These are phyloP conservation scores for Coemansia sp. DNA, from an alignment of 192 early-diverging fungal genomes.

Conservation along the genomic window DNA sequence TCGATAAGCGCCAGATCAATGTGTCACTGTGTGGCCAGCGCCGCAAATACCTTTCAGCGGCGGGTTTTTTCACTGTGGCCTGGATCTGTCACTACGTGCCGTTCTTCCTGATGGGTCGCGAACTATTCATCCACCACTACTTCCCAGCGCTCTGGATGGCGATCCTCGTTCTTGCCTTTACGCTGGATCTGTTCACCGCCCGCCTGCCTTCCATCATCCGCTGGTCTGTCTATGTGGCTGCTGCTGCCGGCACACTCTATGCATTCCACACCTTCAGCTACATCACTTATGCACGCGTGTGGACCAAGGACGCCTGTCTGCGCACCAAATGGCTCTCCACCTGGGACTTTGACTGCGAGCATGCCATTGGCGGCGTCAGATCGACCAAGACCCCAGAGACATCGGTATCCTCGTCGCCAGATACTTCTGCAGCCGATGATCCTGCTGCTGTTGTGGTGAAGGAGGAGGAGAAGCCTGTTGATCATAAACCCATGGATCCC, in stretches of 20 bases:
- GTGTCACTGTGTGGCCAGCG: slow-evolving; percentile 40
- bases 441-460: background rate
- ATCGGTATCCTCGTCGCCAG: background rate
- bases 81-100: slow-evolving; percentile 87
- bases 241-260: slow-evolving; percentile 56
- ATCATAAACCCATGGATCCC: background rate
- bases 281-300: slow-evolving; percentile 75
- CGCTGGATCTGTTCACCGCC: slow-evolving; percentile 71
- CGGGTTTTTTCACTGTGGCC: slow-evolving; percentile 69
- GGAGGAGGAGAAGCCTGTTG: no score
- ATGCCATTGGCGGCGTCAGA: slow-evolving; percentile 38
- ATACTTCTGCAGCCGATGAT: background rate
- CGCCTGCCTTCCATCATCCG: slow-evolving; percentile 54
- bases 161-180: slow-evolving; percentile 70
- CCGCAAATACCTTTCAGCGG: slow-evolving; percentile 55
- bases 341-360: slow-evolving; percentile 84
- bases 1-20: slow-evolving; percentile 59
- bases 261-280: slow-evolving; percentile 71
- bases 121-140: slow-evolving; percentile 94
- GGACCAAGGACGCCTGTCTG: slow-evolving; percentile 74
- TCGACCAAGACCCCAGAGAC: slow-evolving; percentile 21
- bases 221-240: slow-evolving; percentile 44
- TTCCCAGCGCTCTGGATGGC: slow-evolving; percentile 92
- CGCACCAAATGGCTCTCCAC: slow-evolving; percentile 72
- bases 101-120: slow-evolving; percentile 88